These are phyloP conservation scores for Dentipellis sp. DNA, from an alignment of 768 basidiomycete species.

Conservation along the genomic window DNA sequence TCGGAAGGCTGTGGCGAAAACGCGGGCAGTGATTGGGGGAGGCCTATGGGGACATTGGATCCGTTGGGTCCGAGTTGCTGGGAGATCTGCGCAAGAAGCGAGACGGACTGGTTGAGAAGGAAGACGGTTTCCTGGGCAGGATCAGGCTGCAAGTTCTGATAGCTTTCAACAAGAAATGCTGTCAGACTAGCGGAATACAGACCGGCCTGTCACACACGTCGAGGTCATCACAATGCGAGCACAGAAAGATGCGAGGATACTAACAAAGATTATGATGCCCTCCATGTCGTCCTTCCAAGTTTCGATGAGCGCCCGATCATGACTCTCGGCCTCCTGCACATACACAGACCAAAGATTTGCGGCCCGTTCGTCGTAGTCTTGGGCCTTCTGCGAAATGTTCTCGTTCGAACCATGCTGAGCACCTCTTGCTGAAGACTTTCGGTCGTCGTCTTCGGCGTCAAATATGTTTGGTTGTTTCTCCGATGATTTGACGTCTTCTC, in stretches of 20 bases:
- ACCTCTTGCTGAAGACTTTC: no score
- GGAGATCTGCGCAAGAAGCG: neutral
- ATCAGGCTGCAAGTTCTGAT: conserved; percentile 1
- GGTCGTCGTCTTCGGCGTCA: no score
- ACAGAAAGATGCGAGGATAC: neutral
- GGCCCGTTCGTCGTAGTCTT: conserved; percentile 27
- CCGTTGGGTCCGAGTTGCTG: neutral
- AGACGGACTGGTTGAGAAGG: conserved; percentile 2
- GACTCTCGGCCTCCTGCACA: conserved; percentile 24
- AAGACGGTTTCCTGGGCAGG: neutral
- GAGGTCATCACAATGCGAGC: neutral
- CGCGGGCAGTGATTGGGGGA: neutral
- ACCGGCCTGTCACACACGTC: conserved; percentile 3
- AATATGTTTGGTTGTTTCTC: no score
- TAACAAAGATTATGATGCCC: conserved; percentile 16
- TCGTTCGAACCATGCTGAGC: no score
- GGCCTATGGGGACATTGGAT: neutral
- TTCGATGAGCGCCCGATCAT: conserved; percentile 23
- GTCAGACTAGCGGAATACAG: conserved; percentile 12
- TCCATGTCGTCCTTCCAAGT: conserved; percentile 36
- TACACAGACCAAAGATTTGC: conserved; percentile 31
- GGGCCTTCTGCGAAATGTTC: neutral
- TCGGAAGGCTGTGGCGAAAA: conserved; percentile 19
- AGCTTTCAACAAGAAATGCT: conserved; percentile 4
- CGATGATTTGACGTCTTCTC: no score